Conservation (phyloP, 345 rosid genomes). For the Ailanthus altissimus region DNA sequence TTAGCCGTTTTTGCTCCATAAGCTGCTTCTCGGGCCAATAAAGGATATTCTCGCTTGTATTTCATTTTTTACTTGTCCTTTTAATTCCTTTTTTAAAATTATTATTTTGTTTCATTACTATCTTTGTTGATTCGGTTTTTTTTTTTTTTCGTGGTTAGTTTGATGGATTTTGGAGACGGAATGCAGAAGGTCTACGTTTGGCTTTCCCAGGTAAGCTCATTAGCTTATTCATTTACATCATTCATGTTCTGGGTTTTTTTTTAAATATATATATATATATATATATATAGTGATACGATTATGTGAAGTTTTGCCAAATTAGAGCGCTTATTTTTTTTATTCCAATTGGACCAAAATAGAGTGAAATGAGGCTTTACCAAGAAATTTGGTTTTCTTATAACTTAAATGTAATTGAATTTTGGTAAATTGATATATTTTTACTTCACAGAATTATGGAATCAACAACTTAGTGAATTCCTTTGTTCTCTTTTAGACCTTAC, state of each 20-base stretch:
- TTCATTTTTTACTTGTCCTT: neutral
- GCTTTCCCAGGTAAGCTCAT: conserved; percentile 24
- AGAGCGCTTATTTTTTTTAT: neutral
- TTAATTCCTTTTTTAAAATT: neutral
- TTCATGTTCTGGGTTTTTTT: neutral
- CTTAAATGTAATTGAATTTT: neutral
- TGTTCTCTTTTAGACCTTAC: neutral
- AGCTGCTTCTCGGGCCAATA: neutral
- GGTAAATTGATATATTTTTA: neutral
- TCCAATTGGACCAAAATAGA: neutral
- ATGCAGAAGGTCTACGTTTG: conserved; percentile 9
- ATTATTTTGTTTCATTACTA: neutral
- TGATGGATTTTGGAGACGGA: conserved; percentile 34
- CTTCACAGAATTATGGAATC: neutral
- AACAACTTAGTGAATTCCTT: neutral
- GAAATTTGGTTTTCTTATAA: neutral
- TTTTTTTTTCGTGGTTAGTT: conserved; percentile 11
- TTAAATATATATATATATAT: neutral
- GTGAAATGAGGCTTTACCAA: neutral
- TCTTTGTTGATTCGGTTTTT: neutral
- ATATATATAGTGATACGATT: neutral
- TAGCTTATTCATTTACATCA: neutral
- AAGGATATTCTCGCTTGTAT: neutral
- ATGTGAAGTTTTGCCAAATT: neutral
- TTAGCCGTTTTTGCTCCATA: neutral